Base-by-base conservation (phyloP, 306 rosid species). In the Quercus engelmannii region DNA sequence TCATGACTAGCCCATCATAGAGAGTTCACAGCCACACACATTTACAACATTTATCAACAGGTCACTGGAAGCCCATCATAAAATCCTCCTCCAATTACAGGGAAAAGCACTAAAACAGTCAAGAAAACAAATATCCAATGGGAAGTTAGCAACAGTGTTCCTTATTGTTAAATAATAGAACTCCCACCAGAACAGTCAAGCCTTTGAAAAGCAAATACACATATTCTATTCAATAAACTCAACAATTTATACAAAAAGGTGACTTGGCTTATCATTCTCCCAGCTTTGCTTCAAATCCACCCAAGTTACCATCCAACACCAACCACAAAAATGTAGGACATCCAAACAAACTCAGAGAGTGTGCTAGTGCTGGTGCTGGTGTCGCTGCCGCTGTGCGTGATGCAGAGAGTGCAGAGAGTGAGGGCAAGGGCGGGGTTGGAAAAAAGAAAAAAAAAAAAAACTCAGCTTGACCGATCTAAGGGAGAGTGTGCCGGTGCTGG, bases 271-370 rank as follows among this genome's bases (percentile, higher is more conserved):
- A 59, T 74, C 78, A 80, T 78, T 88, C 83, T 79, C 61, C 52
- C 79, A 75, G 58, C 87, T 79, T 88, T 71, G 89, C 86, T 84
- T 77, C 82, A 78, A 82, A 85, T 76, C 80, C 78, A 82, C 78
- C 86, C 69, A 73, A 73, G 76, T 52, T 69, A 76, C 69, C 75
- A 70, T 62, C 75, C 83, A 71, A 83, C 70, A 74, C 74, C 79
- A 71, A 46, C 76, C 59, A 76, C 38, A 80, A 49, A 79, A 62
- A 65, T 31, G 46, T 73, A 31, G 6, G n/a, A 43, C 30, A 63
- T 26, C 75, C 69, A 55, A 74, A 63, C 28, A 26, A 26, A 26
- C 28, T 26, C 28, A 1, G 28, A 26, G 28, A 26, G 28, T 26
- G 28, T 26, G 28, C 28, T 2, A 1, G 2, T 25, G 26, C 2